phyloP scores from a whole-genome alignment of 176 grass and related monocot genomes.

The Rhipidocladum racemiflorum region DNA sequence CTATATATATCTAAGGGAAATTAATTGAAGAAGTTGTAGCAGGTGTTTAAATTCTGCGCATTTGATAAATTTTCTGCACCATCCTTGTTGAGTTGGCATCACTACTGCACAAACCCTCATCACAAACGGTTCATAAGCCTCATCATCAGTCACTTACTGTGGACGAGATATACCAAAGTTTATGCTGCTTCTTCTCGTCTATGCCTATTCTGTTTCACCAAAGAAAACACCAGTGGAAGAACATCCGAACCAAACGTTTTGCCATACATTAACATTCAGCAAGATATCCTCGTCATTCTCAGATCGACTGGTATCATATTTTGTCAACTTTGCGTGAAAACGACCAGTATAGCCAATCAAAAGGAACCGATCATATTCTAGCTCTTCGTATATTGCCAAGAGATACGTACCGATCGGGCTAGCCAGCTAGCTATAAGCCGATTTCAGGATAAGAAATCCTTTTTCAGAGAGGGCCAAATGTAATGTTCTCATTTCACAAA shows the following conservation, averaged over 20 bases:
- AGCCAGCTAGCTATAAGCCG: not conserved
- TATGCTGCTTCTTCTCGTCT: not conserved
- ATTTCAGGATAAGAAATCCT: constrained; percentile 14
- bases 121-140: too few species aligned
- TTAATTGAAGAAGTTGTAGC: too few species aligned
- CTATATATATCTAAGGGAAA: too few species aligned
- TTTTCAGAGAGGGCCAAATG: not conserved
- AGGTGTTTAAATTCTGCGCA: too few species aligned
- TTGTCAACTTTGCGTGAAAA: constrained; percentile 16
- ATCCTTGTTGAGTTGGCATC: too few species aligned
- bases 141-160: too few species aligned
- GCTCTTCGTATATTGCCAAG: not conserved
- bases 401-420: not conserved
- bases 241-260: not conserved
- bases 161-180: not conserved
- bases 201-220: not conserved
- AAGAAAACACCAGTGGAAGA: not conserved
- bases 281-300: not conserved
- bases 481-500: not conserved
- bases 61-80: too few species aligned
- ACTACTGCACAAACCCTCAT: too few species aligned
- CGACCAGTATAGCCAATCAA: not conserved
- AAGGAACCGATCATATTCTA: not conserved
- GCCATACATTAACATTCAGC: not conserved
- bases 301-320: not conserved